Base-by-base conservation (phyloP, 2,329 filamentous ascomycete species). In the Pseudogymnoascus sp. region DNA sequence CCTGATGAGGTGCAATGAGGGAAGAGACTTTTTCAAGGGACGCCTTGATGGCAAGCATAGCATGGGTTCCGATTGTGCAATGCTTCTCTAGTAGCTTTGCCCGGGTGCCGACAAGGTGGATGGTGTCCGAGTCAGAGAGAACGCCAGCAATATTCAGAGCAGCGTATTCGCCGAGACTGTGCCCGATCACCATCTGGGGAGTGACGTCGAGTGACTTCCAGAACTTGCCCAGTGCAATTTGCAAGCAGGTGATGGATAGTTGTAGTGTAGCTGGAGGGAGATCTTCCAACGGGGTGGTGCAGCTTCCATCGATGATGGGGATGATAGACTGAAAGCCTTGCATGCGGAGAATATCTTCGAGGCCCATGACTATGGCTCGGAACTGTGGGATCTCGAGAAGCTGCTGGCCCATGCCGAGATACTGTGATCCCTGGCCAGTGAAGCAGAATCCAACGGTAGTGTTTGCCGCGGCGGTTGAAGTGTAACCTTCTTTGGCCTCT, bases 141-240 rank as follows among this genome's bases (percentile, higher is more conserved):
- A 90, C 86, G 58, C 86, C 87, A 60, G 88, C 85, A 29, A 85
- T 79, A 67, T 87, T 80, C 9, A 90, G 80, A 37, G 87, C 87
- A 31, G 87, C 86, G 67, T 89, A 90, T 71, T 90, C 87, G 60
- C 87, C 87, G 21, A 90, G 76, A 67, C 85, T 89, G 72, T 84
- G 82, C 15, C 82, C 82, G 13, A 84, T 71, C 1, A 84, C 81
- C 3, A 75, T 80, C 15, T 79, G 77, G 3, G 83, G 82, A 39
- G 70, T 73, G 60, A 84, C 73, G 36, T 80, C 81, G 78, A 79
- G 82, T 1, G 78, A 80, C 11, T 63, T 68, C 82, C 82, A 85
- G 1, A 84, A 72, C 24, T 75, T 76, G 2, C 79, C 77, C 5
- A 84, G 72, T 1, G 83, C 82, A 74, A 66, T 84, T 71, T 85